phyloP scores from a whole-genome alignment of 768 basidiomycete genomes.

The Leccinum variicolor region DNA sequence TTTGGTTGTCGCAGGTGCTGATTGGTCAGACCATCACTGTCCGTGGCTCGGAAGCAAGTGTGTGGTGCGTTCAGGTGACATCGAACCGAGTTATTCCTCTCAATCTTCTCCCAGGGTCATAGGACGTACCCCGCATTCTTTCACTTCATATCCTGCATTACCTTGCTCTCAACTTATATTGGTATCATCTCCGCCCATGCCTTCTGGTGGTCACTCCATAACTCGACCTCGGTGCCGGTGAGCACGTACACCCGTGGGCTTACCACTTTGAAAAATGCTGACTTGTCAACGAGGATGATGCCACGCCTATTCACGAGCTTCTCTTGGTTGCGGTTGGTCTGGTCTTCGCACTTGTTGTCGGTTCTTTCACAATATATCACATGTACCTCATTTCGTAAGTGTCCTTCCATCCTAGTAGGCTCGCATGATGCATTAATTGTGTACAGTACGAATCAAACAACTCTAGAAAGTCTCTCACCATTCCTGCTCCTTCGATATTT shows the following conservation, averaged over 20 bases:
- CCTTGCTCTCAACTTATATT: constrained; percentile 61
- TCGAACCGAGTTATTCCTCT: not conserved
- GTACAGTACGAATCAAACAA: constrained; percentile 80
- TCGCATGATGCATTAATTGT: not conserved
- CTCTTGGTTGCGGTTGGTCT: constrained; percentile 57
- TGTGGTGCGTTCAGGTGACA: constrained; percentile 47
- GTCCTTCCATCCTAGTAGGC: not conserved
- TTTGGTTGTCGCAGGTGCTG: constrained; percentile 1
- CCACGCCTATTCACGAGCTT: constrained; percentile 69
- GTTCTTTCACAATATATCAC: constrained; percentile 75
- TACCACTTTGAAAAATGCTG: not conserved
- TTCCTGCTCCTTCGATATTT: constrained; percentile 71
- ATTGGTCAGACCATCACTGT: constrained; percentile 73
- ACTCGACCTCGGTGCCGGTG: constrained; percentile 57
- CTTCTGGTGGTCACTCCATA: constrained; percentile 62
- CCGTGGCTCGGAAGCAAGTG: constrained; percentile 79
- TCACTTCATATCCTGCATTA: constrained; percentile 67
- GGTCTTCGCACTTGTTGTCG: constrained; percentile 62
- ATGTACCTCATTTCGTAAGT: constrained; percentile 72
- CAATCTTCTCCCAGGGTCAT: constrained; percentile 52
- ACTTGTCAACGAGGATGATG: constrained; percentile 45
- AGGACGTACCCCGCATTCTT: constrained; percentile 83
- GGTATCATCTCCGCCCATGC: constrained; percentile 49
- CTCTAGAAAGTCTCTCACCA: constrained; percentile 71
- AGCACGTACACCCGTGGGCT: constrained; percentile 23